phyloP scores from a whole-genome alignment of 169 alveolate species.

The Babesia sp. region DNA sequence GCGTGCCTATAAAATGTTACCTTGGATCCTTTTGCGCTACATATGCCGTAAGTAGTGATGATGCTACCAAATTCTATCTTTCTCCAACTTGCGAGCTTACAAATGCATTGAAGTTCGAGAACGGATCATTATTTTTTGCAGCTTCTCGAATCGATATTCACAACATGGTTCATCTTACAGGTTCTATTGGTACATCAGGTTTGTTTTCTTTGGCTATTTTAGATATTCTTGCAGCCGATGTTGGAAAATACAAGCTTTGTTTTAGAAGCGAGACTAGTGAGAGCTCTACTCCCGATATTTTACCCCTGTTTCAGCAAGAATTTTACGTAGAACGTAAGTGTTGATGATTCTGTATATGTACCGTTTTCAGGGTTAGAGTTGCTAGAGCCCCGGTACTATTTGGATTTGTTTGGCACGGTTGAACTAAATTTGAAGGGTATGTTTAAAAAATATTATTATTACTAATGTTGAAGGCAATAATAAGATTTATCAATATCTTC shows the following conservation, averaged over 20 bases:
- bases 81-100: not conserved
- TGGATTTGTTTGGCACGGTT: not conserved
- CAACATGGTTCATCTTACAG: not conserved
- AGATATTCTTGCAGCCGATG: not conserved
- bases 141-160: not conserved
- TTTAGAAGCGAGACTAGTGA: not conserved
- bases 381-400: slow-evolving; percentile 1
- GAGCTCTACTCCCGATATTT: not conserved
- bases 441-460: not conserved
- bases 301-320: not conserved
- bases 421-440: slow-evolving; percentile 19
- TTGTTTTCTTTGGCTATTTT: not conserved
- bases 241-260: not conserved
- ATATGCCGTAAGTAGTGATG: not conserved
- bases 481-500: not conserved
- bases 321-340: slow-evolving; percentile 1
- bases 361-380: slow-evolving; percentile 5
- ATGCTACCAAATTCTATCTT: not conserved
- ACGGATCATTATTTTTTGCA: not conserved
- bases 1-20: not conserved
- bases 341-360: not conserved
- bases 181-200: not conserved
- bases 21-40: not conserved
- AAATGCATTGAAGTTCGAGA: not conserved
- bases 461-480: not conserved